A percentile compares a stretch with the other conserved stretches of the same genome.
Evolutionary conservation across 2,329 filamentous ascomycete genomes (phyloP).

Genomic region (Colletotrichum scovillei): DNA sequence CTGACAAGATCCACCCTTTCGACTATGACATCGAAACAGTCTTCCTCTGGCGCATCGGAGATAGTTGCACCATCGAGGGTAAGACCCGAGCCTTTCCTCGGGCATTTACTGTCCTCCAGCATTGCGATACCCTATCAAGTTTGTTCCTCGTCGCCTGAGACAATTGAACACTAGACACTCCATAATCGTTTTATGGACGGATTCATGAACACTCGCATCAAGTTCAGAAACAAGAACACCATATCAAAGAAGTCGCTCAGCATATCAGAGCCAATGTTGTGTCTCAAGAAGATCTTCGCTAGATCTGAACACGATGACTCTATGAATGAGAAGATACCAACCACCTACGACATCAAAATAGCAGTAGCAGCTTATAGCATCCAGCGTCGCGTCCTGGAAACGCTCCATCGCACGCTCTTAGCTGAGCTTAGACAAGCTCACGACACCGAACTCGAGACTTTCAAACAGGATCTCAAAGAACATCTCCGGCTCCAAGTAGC

Average conservation of each 20-base stretch:
- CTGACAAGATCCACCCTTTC: too few relatives aligned
- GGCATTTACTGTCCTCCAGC: too few relatives aligned
- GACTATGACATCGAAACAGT: too few relatives aligned
- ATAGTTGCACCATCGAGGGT: too few relatives aligned
- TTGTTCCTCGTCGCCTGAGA: too few relatives aligned
- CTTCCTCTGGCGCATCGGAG: too few relatives aligned
- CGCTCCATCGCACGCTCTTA: background rate
- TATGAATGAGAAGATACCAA: background rate
- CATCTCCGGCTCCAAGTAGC: background rate
- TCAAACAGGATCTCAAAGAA: background rate
- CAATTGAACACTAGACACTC: too few relatives aligned
- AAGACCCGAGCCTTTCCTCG: too few relatives aligned
- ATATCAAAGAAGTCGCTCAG: background rate
- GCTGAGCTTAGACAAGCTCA: background rate
- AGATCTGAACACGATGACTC: background rate
- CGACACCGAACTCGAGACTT: background rate
- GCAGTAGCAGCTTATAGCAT: background rate
- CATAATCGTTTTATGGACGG: too few relatives aligned
- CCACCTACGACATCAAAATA: background rate
- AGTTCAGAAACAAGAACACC: background rate
- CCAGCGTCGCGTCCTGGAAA: background rate
- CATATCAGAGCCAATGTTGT: background rate
- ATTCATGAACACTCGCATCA: background rate
- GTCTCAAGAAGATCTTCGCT: background rate
- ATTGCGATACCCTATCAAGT: too few relatives aligned